Evolutionary conservation across 2,329 filamentous ascomycete species (phyloP).

Genomic region (Ascosphaera apis): DNA sequence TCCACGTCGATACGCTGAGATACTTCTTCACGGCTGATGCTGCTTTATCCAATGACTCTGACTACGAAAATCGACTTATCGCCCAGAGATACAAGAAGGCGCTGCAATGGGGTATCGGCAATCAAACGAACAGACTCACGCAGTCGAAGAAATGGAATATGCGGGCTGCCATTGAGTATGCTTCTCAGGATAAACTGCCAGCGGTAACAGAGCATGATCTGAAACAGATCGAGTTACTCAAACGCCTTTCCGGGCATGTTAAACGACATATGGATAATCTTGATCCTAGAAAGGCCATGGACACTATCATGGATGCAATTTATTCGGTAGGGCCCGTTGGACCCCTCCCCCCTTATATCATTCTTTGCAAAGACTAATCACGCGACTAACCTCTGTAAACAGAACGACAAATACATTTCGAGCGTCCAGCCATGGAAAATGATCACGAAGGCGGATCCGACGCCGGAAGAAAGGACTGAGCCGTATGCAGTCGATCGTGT

Average conservation of each 20-base stretch:
- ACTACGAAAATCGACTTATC: slow-evolving; percentile 64
- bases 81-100: slow-evolving; percentile 56
- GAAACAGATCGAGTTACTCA: slow-evolving; percentile 20
- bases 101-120: slow-evolving; percentile 57
- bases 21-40: slow-evolving; percentile 73
- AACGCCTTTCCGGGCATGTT: slow-evolving; percentile 19
- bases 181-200: slow-evolving; percentile 10
- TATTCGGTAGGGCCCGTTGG: slow-evolving; percentile 25
- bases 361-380: slow-evolving; percentile 2
- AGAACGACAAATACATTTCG: slow-evolving; percentile 47
- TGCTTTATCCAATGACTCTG: slow-evolving; percentile 51
- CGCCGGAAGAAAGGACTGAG: slow-evolving; percentile 12
- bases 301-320: slow-evolving; percentile 38
- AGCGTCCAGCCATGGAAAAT: slow-evolving; percentile 45
- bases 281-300: slow-evolving; percentile 42
- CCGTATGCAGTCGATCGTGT: slow-evolving; percentile 28
- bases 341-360: neutral
- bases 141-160: slow-evolving; percentile 48
- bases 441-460: slow-evolving; percentile 13
- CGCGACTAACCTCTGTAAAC: slow-evolving; percentile 3
- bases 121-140: slow-evolving; percentile 49
- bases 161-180: slow-evolving; percentile 29
- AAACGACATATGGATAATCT: slow-evolving; percentile 36
- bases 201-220: slow-evolving; percentile 8
- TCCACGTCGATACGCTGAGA: slow-evolving; percentile 66